Base-by-base conservation (phyloP, 1,284 basidiomycete species). In the Paramarasmius palmivorus region DNA sequence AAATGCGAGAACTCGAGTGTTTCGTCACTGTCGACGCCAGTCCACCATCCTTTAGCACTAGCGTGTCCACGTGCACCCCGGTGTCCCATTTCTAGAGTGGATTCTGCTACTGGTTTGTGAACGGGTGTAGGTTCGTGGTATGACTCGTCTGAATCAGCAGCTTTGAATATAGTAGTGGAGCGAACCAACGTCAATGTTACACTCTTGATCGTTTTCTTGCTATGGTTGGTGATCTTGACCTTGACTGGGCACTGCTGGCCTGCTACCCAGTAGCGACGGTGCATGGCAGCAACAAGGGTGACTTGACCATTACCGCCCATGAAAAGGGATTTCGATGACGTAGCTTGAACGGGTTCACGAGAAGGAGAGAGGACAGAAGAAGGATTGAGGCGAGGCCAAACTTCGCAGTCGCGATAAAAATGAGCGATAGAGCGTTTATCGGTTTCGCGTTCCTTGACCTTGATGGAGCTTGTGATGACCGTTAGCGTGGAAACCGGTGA, bases 21-120 rank as follows among this genome's bases (percentile, higher is more conserved):
- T 59, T 88, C 83, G 0, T 84, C 83, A 4, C 87, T 73, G 17
- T 76, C 73, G 5, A 95, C 83, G 7, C 93, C 93, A 2, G 84
- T 78, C 92, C 93, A 95, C 88, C 91, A 94, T 0, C 92, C 91
- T 63, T 86, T 88, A 4, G 90, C 88, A 36, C 90, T 93, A 4
- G 90, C 88, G 63, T 82, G 77, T 1, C 88, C 87, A 59, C 82
- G 79, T 2, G 82, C 72, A 20, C 81, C 81, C 42, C 79, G 78
- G 53, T 88, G 80, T 10, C 85, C 83, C 64, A 88, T 84, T 62
- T 88, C 82, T 23, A 93, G 75, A 1, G 74, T 72, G 32, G 81
- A 79, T 62, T 88, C 86, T 1, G 83, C 79, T 1, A 94, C 76
- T 59, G 83, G 79, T 64, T 87, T 90, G 54, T 74, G 73, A n/a